phyloP scores from a whole-genome alignment of 257 asterid species.

The Solanum raphanifolium region DNA sequence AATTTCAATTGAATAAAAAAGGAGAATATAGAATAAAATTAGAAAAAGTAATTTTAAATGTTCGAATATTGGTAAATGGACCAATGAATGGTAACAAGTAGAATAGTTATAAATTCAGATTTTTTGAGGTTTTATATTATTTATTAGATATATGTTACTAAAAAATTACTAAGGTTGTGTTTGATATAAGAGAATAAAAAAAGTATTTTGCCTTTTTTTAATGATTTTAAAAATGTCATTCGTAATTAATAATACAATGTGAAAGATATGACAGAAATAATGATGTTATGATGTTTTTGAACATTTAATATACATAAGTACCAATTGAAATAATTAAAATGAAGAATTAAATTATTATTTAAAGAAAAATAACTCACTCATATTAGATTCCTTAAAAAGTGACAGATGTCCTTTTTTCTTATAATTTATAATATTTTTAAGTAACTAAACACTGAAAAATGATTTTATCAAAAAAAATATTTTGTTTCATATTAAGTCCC shows the following conservation, averaged over 20 bases:
- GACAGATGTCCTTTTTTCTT: background rate
- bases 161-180: background rate
- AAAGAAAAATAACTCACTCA: background rate
- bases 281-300: background rate
- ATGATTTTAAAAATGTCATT: background rate
- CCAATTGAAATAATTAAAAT: background rate
- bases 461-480: background rate
- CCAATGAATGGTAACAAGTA: background rate
- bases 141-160: no score
- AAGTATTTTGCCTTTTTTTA: no score
- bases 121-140: background rate
- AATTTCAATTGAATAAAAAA: no score
- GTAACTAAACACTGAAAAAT: background rate
- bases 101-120: background rate
- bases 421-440: background rate
- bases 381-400: background rate
- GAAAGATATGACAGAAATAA: background rate
- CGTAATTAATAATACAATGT: background rate
- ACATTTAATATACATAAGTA: background rate
- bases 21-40: no score
- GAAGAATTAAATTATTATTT: background rate
- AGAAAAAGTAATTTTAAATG: background rate
- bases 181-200: no score
- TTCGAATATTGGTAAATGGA: no score
- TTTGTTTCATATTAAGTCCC: background rate